Evolutionary conservation across 2,329 filamentous ascomycete species (phyloP).

Genomic region (Escovopsis sp.): DNA sequence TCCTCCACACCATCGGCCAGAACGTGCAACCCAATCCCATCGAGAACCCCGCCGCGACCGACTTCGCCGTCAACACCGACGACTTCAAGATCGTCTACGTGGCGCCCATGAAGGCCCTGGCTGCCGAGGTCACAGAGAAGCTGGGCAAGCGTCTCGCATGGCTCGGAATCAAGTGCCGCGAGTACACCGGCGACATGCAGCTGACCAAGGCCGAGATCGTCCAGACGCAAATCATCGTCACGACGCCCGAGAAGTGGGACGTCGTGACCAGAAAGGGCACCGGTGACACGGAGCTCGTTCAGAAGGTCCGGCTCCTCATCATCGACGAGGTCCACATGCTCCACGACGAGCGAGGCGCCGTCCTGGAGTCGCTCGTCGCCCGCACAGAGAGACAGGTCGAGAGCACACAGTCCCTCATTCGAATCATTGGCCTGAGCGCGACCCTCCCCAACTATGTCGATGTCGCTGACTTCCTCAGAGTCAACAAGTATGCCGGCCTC

Average conservation of each 20-base stretch:
- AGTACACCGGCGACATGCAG: constrained; percentile 98
- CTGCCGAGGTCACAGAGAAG: constrained; percentile 92
- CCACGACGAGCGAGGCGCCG: constrained; percentile 90
- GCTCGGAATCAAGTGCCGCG: constrained; percentile 82
- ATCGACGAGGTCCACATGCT: constrained; percentile 99
- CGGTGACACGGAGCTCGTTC: constrained; percentile 91
- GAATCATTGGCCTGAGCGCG: constrained; percentile 87
- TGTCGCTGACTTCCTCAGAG: constrained; percentile 90
- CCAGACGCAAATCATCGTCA: constrained; percentile 94
- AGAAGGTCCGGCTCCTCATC: constrained; percentile 89
- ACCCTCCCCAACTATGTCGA: constrained; percentile 95
- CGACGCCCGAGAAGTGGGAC: constrained; percentile 98
- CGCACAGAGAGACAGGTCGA: constrained; percentile 93
- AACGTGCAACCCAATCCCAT: constrained; percentile 69
- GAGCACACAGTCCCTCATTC: constrained; percentile 92
- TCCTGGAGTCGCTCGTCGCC: constrained; percentile 89
- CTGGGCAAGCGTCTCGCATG: constrained; percentile 81
- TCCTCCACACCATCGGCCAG: constrained; percentile 79
- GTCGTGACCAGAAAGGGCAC: constrained; percentile 95
- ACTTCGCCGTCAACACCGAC: constrained; percentile 70
- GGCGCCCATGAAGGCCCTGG: constrained; percentile 95
- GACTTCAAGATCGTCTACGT: constrained; percentile 99
- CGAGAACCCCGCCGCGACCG: constrained; percentile 54
- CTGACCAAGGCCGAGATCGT: constrained; percentile 93
- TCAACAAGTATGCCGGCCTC: constrained; percentile 80